Evolutionary conservation across 148 eudicot genomes (phyloP).

Genomic region (Euryodendron excelsum): DNA sequence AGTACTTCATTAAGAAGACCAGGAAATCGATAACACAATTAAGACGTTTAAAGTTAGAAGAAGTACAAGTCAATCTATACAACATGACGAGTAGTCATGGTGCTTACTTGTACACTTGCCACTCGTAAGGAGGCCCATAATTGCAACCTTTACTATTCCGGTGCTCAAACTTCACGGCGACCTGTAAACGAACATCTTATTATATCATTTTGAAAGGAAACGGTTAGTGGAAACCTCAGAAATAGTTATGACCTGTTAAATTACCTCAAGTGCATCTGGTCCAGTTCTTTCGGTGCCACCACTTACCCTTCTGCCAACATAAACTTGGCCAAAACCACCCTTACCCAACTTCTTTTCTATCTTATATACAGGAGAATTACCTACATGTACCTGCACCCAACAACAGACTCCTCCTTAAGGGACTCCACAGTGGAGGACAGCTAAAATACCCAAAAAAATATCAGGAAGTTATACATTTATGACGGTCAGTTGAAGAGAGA

Average conservation of each 20-base stretch:
- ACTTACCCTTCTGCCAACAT: constrained; percentile 75
- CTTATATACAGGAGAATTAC: constrained; percentile 74
- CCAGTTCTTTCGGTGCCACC: constrained; percentile 85
- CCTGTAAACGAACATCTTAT: constrained; percentile 38
- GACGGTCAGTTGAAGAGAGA: not conserved
- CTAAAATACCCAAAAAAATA: not conserved
- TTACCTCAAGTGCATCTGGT: constrained; percentile 92
- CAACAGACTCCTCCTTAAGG: not conserved
- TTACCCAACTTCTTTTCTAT: constrained; percentile 90
- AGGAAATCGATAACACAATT: constrained; percentile 9
- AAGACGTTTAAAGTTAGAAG: not conserved
- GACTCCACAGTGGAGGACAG: not conserved
- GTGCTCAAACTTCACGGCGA: constrained; percentile 89
- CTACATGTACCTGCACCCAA: constrained; percentile 77
- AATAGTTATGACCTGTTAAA: not conserved
- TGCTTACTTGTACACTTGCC: constrained; percentile 95
- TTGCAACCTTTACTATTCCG: constrained; percentile 95
- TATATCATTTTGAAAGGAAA: not conserved
- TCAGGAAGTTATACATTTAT: not conserved
- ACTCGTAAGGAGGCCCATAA: constrained; percentile 97
- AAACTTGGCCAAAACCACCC: constrained; percentile 98
- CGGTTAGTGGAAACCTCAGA: not conserved
- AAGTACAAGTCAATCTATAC: not conserved
- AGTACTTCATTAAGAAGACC: constrained; percentile 40
- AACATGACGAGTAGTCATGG: constrained; percentile 2